Percentiles rank a stretch among this genome's conserved stretches.
phyloP scores from a whole-genome alignment of 805 yeast genomes.

The Candida palmyrensis region DNA sequence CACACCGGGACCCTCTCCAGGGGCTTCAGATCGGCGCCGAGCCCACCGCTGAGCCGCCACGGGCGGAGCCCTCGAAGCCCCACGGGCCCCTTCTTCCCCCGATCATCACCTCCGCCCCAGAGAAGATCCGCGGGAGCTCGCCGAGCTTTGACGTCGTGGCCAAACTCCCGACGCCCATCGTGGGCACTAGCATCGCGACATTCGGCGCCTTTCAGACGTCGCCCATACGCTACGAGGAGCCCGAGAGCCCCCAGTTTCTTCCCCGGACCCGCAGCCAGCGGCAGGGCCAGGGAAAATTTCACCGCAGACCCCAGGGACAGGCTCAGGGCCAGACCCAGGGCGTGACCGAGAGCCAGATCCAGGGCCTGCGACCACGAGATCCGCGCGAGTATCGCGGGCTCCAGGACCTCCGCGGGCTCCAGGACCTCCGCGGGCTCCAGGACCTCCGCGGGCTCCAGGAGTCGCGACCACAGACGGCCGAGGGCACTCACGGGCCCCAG shows the following conservation, averaged over 20 bases:
- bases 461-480: too few relatives aligned
- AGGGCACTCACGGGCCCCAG: too few relatives aligned
- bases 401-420: too few relatives aligned
- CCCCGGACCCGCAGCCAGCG: too few relatives aligned
- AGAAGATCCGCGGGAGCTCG: slow-evolving; percentile 1
- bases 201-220: slow-evolving; percentile 3
- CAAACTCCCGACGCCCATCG: slow-evolving; percentile 5
- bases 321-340: neutral
- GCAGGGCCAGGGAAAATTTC: too few relatives aligned
- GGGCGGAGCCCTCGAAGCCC: neutral
- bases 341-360: neutral
- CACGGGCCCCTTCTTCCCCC: slow-evolving; percentile 3
- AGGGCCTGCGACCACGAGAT: neutral
- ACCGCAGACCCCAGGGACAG: neutral
- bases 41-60: neutral
- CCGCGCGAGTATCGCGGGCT: neutral
- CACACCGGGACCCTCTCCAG: too few relatives aligned
- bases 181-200: neutral
- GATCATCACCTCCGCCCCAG: neutral
- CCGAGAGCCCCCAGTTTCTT: neutral
- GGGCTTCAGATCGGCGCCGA: too few relatives aligned
- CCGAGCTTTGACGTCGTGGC: slow-evolving; percentile 3
- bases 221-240: slow-evolving; percentile 2
- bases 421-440: too few relatives aligned
- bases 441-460: too few relatives aligned